Evolutionary conservation across 768 basidiomycete genomes (phyloP).

Genomic region (Chalciporus pseudorubinellus): DNA sequence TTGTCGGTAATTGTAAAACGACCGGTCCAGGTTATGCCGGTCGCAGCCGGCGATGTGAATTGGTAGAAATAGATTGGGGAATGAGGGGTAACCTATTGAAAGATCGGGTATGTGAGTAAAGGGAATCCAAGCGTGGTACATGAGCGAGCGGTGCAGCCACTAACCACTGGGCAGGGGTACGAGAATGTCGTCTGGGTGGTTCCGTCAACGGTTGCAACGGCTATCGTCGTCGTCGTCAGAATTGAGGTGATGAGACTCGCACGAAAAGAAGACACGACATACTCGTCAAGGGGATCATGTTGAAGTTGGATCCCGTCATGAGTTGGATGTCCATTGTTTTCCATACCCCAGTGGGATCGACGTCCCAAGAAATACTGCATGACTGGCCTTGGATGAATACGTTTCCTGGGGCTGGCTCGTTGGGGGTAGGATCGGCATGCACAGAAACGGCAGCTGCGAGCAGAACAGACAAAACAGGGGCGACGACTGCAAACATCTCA

Average conservation of each 20-base stretch:
- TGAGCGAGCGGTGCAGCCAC: too few species aligned
- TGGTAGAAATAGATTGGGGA: slow-evolving; percentile 81
- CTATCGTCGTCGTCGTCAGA: slow-evolving; percentile 37
- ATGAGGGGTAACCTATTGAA: slow-evolving; percentile 54
- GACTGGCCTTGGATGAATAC: slow-evolving; percentile 53
- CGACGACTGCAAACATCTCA: slow-evolving; percentile 19
- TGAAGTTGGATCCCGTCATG: slow-evolving; percentile 73
- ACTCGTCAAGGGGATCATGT: slow-evolving; percentile 71
- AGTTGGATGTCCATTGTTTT: slow-evolving; percentile 70
- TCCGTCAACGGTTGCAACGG: slow-evolving; percentile 66
- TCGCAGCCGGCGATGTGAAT: slow-evolving; percentile 48
- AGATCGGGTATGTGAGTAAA: background rate
- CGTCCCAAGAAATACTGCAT: slow-evolving; percentile 60
- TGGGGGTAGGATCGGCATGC: slow-evolving; percentile 60
- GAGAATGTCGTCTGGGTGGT: slow-evolving; percentile 48
- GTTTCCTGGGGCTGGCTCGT: slow-evolving; percentile 56
- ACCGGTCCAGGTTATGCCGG: slow-evolving; percentile 59
- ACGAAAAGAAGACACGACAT: slow-evolving; percentile 23
- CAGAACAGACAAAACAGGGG: slow-evolving; percentile 14
- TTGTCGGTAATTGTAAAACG: slow-evolving; percentile 71
- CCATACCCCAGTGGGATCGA: slow-evolving; percentile 62
- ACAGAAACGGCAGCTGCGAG: slow-evolving; percentile 34
- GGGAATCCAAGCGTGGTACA: too few species aligned
- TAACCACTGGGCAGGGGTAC: slow-evolving; percentile 67
- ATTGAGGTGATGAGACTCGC: too few species aligned